phyloP scores from a whole-genome alignment of 176 grass and related monocot species.

The Oropetium thomaeum region DNA sequence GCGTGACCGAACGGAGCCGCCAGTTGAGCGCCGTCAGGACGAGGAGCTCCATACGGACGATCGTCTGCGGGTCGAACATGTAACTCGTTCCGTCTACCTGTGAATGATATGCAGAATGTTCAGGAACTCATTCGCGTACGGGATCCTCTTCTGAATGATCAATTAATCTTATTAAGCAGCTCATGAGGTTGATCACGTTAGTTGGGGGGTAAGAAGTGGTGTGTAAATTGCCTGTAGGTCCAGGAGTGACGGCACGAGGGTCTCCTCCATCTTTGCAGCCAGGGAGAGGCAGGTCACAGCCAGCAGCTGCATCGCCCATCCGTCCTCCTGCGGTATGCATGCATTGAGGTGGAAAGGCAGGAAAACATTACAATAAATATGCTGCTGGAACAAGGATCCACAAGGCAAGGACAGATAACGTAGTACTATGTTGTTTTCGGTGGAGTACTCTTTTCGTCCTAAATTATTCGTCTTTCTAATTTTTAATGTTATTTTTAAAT shows the following conservation, averaged over 20 bases:
- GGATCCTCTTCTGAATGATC: not conserved
- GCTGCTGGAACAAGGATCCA: slow-evolving; percentile 27
- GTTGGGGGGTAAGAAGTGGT: not conserved
- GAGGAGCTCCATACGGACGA: slow-evolving; percentile 78
- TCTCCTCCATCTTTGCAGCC: slow-evolving; percentile 97
- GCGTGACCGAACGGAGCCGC: slow-evolving; percentile 84
- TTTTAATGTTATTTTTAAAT: no score
- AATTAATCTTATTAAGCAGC: not conserved
- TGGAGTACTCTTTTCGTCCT: no score
- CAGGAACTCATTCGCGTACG: not conserved
- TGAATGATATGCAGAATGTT: slow-evolving; percentile 17
- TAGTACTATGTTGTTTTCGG: slow-evolving; percentile 28
- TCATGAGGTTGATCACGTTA: not conserved
- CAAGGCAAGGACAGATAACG: slow-evolving; percentile 34
- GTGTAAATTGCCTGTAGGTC: slow-evolving; percentile 76
- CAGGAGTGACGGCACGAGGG: slow-evolving; percentile 70
- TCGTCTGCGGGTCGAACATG: slow-evolving; percentile 64
- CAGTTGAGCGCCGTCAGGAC: slow-evolving; percentile 71
- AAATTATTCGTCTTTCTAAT: no score
- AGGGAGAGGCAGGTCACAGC: slow-evolving; percentile 93
- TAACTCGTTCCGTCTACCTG: slow-evolving; percentile 65
- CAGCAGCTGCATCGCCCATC: slow-evolving; percentile 95
- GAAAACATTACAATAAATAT: slow-evolving; percentile 41
- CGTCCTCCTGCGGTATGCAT: slow-evolving; percentile 64
- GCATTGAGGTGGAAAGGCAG: slow-evolving; percentile 31